These are phyloP conservation scores for Blastocystis sp. DNA, from an alignment of 352 stramenopile genomes.

Conservation along the genomic window DNA sequence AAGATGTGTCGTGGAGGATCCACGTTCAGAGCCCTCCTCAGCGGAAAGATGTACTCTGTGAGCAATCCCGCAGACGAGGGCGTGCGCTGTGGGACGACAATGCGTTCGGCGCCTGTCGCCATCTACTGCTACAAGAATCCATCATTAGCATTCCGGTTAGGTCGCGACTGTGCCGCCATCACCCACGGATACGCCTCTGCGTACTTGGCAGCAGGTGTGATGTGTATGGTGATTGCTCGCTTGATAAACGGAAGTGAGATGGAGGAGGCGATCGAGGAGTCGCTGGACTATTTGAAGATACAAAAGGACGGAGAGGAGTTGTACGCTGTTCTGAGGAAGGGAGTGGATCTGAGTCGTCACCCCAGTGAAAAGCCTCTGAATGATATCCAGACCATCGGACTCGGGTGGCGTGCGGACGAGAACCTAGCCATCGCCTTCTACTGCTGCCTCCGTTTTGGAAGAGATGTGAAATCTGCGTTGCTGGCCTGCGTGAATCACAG, in stretches of 20 bases:
- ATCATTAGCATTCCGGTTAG: neutral
- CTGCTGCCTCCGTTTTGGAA: neutral
- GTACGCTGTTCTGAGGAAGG: neutral
- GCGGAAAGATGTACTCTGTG: neutral
- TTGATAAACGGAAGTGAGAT: neutral
- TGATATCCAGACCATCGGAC: neutral
- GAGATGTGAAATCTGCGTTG: neutral
- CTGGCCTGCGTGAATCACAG: constrained; percentile 1
- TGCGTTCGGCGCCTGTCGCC: neutral
- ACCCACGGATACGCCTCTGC: neutral
- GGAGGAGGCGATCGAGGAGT: neutral
- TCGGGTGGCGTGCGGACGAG: neutral
- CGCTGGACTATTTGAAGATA: neutral
- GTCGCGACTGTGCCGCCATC: neutral
- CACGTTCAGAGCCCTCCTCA: neutral
- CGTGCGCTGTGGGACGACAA: neutral
- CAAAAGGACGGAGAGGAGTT: neutral
- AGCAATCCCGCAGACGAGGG: neutral
- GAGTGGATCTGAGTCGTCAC: neutral
- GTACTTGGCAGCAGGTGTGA: neutral
- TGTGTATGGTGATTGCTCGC: neutral
- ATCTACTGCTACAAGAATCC: neutral
- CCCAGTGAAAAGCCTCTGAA: neutral
- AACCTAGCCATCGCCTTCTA: constrained; percentile 13
- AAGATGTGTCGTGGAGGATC: neutral